phyloP scores from a whole-genome alignment of 2,329 filamentous ascomycete species.

The Monilinia vaccinii-corymbosi region DNA sequence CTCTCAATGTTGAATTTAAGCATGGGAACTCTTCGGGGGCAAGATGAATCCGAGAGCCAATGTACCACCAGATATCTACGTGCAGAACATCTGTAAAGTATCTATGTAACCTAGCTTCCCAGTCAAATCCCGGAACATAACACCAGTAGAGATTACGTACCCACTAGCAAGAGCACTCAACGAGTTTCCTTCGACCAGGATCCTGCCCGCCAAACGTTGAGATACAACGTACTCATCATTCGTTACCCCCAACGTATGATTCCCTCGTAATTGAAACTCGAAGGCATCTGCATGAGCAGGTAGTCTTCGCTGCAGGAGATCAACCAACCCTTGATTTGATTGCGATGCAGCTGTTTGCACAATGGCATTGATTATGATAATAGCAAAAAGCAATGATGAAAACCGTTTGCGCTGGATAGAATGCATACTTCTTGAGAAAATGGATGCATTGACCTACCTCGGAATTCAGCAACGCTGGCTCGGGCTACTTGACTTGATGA shows the following conservation, averaged over 20 bases:
- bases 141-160: not conserved
- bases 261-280: slow-evolving; percentile 13
- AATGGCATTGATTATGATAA: not conserved
- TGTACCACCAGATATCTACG: slow-evolving; percentile 40
- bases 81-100: slow-evolving; percentile 35
- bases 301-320: slow-evolving; percentile 17
- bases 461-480: not conserved
- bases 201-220: slow-evolving; percentile 20
- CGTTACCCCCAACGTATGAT: not conserved
- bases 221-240: slow-evolving; percentile 20
- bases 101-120: slow-evolving; percentile 22
- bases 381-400: not conserved
- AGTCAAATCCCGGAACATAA: not conserved
- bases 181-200: not conserved
- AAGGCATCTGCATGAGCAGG: slow-evolving; percentile 17
- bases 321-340: slow-evolving; percentile 15
- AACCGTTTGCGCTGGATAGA: not conserved
- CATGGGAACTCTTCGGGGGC: slow-evolving; percentile 28
- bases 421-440: not conserved
- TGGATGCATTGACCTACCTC: not conserved
- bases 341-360: not conserved
- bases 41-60: slow-evolving; percentile 34
- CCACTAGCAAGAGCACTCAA: not conserved
- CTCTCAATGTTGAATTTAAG: slow-evolving; percentile 29
- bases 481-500: not conserved